These are phyloP conservation scores for Neonothopanus nambi DNA, from an alignment of 1,284 basidiomycete genomes.

Conservation along the genomic window DNA sequence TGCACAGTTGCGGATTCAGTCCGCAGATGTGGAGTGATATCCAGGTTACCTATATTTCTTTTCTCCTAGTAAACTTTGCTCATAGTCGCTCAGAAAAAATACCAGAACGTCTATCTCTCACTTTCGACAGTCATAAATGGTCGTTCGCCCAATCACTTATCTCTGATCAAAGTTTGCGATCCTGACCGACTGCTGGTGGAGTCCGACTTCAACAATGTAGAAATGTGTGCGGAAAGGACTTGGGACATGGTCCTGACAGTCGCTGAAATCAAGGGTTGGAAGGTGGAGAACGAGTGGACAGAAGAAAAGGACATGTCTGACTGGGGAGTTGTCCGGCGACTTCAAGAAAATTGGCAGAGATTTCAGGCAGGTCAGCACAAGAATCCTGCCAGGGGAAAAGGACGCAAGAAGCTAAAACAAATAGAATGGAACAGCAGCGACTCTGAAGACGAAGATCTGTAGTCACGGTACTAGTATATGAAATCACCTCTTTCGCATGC, in stretches of 20 bases:
- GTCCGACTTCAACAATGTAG: slow-evolving; percentile 69
- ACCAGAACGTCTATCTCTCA: slow-evolving; percentile 75
- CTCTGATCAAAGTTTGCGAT: slow-evolving; percentile 60
- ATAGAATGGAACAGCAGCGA: slow-evolving; percentile 13
- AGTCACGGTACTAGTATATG: neutral
- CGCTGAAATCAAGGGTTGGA: slow-evolving; percentile 67
- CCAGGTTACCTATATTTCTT: slow-evolving; percentile 46
- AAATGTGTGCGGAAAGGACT: slow-evolving; percentile 52
- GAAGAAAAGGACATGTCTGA: slow-evolving; percentile 35
- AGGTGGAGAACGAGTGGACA: slow-evolving; percentile 59
- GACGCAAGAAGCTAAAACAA: neutral
- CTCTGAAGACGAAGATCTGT: neutral
- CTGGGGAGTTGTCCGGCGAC: slow-evolving; percentile 63
- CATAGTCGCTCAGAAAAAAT: slow-evolving; percentile 47
- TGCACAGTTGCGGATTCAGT: slow-evolving; percentile 80
- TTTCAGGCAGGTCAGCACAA: slow-evolving; percentile 53
- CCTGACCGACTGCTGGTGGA: slow-evolving; percentile 71
- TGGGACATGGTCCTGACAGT: slow-evolving; percentile 69
- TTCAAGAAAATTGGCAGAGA: slow-evolving; percentile 67
- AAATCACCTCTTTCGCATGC: no score
- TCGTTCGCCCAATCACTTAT: slow-evolving; percentile 57
- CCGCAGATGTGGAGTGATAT: slow-evolving; percentile 64
- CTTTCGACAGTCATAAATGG: slow-evolving; percentile 77
- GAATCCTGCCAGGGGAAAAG: slow-evolving; percentile 4
- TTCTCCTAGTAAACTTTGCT: neutral